phyloP scores from a whole-genome alignment of 768 basidiomycete genomes.

The Hebeloma cylindrosporum region DNA sequence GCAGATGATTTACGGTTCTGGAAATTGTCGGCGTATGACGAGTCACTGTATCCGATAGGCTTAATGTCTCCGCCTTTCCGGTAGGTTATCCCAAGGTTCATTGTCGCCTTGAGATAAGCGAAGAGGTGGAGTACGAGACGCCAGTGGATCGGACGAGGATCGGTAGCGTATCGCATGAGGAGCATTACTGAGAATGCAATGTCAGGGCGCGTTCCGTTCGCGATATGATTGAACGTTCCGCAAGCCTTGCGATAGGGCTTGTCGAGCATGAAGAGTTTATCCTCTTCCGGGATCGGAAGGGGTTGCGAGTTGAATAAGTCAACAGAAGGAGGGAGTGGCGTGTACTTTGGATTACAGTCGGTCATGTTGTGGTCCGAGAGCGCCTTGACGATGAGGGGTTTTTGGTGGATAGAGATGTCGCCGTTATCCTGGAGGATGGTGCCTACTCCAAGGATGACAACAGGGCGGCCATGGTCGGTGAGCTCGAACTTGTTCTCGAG shows the following conservation, averaged over 20 bases:
- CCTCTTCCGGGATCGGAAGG: background rate
- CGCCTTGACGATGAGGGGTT: background rate
- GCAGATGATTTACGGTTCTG: constrained; percentile 25
- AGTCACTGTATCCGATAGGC: constrained; percentile 21
- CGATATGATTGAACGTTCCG: constrained; percentile 23
- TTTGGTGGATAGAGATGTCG: constrained; percentile 1
- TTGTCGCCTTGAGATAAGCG: constrained; percentile 32
- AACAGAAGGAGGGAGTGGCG: constrained; percentile 6
- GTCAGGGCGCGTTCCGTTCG: constrained; percentile 29
- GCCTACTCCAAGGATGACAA: background rate
- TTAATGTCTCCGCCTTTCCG: background rate
- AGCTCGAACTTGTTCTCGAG: constrained; percentile 3
- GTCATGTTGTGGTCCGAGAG: background rate
- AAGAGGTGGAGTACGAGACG: constrained; percentile 35
- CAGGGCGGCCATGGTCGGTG: constrained; percentile 2
- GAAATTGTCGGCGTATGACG: constrained; percentile 26
- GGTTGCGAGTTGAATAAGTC: background rate
- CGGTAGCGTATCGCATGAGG: constrained; percentile 22
- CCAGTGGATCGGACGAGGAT: constrained; percentile 35
- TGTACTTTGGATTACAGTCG: constrained; percentile 4
- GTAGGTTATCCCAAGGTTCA: constrained; percentile 3
- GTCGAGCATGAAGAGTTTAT: constrained; percentile 21
- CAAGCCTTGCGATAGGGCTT: constrained; percentile 26
- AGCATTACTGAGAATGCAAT: constrained; percentile 22
- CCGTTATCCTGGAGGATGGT: background rate